Conservation (phyloP, 768 basidiomycete genomes). For the Rhizopogon vesiculosus region DNA sequence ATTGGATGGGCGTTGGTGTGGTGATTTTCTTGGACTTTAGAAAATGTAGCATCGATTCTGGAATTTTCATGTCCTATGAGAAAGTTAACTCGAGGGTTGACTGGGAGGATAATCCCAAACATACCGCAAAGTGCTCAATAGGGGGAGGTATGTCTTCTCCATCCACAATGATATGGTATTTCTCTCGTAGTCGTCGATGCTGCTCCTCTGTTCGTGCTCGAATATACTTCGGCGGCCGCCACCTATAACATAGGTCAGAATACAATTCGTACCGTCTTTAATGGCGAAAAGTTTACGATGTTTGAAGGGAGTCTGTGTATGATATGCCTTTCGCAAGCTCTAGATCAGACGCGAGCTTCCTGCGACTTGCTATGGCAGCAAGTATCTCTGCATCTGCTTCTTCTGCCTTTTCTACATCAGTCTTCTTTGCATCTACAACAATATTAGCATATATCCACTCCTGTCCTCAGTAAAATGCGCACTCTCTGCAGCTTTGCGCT, state of each 20-base stretch:
- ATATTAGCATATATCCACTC: conserved; percentile 12
- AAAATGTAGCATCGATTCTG: conserved; percentile 74
- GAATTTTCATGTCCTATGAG: conserved; percentile 96
- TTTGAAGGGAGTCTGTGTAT: conserved; percentile 81
- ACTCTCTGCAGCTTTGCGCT: conserved; percentile 80
- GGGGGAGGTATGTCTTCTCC: conserved; percentile 93
- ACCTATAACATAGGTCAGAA: conserved; percentile 43
- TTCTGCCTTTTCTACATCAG: conserved; percentile 76
- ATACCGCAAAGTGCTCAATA: conserved; percentile 80
- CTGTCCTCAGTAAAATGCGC: conserved; percentile 8
- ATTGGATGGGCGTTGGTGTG: conserved; percentile 90
- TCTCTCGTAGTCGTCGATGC: conserved; percentile 73
- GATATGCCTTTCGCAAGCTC: conserved; percentile 91
- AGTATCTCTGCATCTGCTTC: conserved; percentile 91
- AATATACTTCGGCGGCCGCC: conserved; percentile 84
- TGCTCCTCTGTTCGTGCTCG: conserved; percentile 66
- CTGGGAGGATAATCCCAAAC: conserved; percentile 3
- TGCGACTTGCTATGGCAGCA: conserved; percentile 84
- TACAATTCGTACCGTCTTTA: not conserved
- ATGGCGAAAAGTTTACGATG: conserved; percentile 53
- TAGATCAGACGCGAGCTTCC: conserved; percentile 88
- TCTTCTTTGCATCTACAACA: conserved; percentile 75
- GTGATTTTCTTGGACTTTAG: conserved; percentile 83
- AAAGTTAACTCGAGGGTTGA: conserved; percentile 4
- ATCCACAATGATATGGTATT: conserved; percentile 92